phyloP scores from a whole-genome alignment of 1,284 basidiomycete genomes.

The Fomitiporia mediterranea region DNA sequence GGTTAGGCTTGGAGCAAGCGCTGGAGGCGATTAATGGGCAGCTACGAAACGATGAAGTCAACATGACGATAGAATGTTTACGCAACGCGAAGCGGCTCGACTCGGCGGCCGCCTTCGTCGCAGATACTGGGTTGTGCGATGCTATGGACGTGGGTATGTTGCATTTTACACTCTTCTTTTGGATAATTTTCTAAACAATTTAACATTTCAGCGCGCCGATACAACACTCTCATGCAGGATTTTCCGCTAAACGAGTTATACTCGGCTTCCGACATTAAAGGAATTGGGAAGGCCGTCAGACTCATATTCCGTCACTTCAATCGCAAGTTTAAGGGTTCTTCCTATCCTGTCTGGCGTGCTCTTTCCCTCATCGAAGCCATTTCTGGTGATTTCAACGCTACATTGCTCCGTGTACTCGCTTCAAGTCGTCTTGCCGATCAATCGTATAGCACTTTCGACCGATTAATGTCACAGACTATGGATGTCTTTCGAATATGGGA shows the following conservation, averaged over 20 bases:
- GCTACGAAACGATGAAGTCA: conserved; percentile 87
- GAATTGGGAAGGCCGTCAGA: conserved; percentile 84
- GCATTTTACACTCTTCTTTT: neutral
- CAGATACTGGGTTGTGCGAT: conserved; percentile 94
- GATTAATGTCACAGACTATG: conserved; percentile 71
- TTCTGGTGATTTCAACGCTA: conserved; percentile 95
- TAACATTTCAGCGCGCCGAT: conserved; percentile 78
- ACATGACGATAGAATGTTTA: conserved; percentile 92
- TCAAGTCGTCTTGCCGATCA: conserved; percentile 90
- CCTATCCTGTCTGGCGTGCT: conserved; percentile 93
- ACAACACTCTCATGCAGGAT: conserved; percentile 98
- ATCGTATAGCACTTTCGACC: conserved; percentile 91
- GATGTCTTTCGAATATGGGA: conserved; percentile 95
- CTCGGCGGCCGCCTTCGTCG: conserved; percentile 96
- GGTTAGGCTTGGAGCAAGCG: conserved; percentile 91
- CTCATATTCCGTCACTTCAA: conserved; percentile 93
- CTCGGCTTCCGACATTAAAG: conserved; percentile 92
- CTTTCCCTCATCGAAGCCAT: conserved; percentile 97
- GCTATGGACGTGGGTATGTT: conserved; percentile 79
- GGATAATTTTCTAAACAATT: neutral
- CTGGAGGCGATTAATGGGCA: conserved; percentile 92
- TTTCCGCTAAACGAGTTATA: conserved; percentile 96
- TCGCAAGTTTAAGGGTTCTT: conserved; percentile 92
- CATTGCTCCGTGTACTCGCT: conserved; percentile 86
- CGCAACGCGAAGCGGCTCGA: conserved; percentile 96